These are phyloP conservation scores for Boletus holoroseus DNA, from an alignment of 1,284 basidiomycete species.

Conservation along the genomic window DNA sequence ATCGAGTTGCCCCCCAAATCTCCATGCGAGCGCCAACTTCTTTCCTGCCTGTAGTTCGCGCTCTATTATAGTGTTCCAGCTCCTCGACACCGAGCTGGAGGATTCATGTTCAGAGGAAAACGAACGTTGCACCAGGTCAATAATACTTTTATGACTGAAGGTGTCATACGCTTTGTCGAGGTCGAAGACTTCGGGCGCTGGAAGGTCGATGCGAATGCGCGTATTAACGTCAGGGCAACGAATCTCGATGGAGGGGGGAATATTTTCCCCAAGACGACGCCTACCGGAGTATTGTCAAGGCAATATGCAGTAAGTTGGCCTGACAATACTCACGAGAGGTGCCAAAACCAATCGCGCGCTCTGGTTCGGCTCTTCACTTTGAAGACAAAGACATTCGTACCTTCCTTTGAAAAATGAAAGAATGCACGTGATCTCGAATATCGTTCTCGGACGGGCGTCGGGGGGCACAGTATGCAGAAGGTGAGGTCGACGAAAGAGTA, in stretches of 20 bases:
- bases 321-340: constrained; percentile 52
- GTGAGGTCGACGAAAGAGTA: constrained; percentile 80
- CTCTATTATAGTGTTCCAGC: constrained; percentile 62
- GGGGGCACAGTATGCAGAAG: constrained; percentile 69
- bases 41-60: constrained; percentile 49
- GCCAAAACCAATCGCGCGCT: constrained; percentile 80
- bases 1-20: constrained; percentile 63
- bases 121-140: constrained; percentile 52
- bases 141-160: constrained; percentile 56
- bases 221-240: constrained; percentile 35
- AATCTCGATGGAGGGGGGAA: constrained; percentile 42
- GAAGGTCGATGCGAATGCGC: constrained; percentile 34
- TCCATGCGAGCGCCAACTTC: constrained; percentile 72
- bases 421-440: constrained; percentile 40
- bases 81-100: constrained; percentile 26
- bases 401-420: constrained; percentile 48
- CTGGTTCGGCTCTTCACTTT: constrained; percentile 67
- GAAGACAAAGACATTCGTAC: constrained; percentile 77
- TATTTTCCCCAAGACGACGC: constrained; percentile 51
- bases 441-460: constrained; percentile 40
- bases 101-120: constrained; percentile 40
- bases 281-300: constrained; percentile 35
- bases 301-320: background rate
- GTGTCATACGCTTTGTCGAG: constrained; percentile 38
- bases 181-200: constrained; percentile 15